Evolutionary conservation across 2,329 filamentous ascomycete genomes (phyloP), one percentile per base, ranked within the genome.

Genomic region (Fusarium sp.): DNA sequence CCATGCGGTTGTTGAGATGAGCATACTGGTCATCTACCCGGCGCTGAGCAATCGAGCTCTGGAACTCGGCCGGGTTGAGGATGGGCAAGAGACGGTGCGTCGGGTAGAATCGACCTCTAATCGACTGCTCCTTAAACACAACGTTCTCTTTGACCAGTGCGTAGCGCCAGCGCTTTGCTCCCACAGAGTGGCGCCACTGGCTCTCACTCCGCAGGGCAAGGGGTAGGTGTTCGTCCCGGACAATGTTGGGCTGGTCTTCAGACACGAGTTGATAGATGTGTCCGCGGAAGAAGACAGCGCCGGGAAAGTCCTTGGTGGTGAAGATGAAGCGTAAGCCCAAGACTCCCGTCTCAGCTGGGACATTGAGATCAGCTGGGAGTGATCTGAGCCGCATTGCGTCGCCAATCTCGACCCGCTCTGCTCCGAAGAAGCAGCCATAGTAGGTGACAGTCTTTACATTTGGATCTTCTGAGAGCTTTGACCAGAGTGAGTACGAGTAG

Each of bases 61-160:
- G 75, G 60, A 81, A 82, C 7, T 75, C 76, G 2, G 71, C 73
- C 11, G 79, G 78, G 40, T 85, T 80, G 54, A 88, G 77, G 56
- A 88, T 82, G 17, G 82, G 81, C 76, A 87, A 84, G 36, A 89
- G 79, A 60, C 82, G 80, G 59, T 83, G 78, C n/a, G 85, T 85
- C 17, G 87, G 84, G 77, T 89, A 89, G 77, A 88, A 88, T n/a
- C 87, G 81, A 51, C 87, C 87, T 59, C 82, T 80, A 51, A 89
- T 80, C 22, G 80, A 79, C 15, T 75, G 73, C 71, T 88, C 86
- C 64, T 83, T 81, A 20, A 87, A 74, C 44, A 81, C 78, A n/a
- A 79, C 76, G 67, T 84, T 83, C 62, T 85, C 83, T 65, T 79
- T 79, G 28, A 83, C 78, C 42, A 86, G 73, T 5, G 75, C 73